Conservation (phyloP, 2,329 filamentous ascomycete species). For the Aspergillus texensis region DNA sequence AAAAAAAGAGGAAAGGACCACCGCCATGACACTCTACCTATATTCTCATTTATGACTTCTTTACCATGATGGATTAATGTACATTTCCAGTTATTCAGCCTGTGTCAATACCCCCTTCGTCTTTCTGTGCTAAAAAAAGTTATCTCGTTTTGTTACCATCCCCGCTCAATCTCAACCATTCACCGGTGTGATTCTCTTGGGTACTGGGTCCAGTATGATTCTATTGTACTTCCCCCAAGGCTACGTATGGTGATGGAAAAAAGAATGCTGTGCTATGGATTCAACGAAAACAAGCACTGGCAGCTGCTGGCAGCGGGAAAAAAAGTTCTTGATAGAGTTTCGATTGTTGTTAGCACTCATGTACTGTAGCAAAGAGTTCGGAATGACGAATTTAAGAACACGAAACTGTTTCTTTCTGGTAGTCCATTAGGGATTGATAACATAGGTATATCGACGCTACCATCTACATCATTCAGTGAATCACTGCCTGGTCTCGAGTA, state of each 20-base stretch:
- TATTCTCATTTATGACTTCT: conserved; percentile 1
- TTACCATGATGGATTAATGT: conserved; percentile 18
- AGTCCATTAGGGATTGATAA: too few species aligned
- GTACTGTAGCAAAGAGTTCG: neutral
- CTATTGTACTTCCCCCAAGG: too few species aligned
- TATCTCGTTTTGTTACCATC: neutral
- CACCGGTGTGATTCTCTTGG: neutral
- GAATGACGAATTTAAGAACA: neutral
- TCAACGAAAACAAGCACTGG: neutral
- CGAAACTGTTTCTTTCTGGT: too few species aligned
- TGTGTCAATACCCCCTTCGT: conserved; percentile 23
- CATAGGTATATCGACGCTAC: too few species aligned
- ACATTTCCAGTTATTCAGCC: conserved; percentile 16
- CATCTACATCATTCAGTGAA: too few species aligned
- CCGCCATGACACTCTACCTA: conserved; percentile 3
- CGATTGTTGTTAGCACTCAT: neutral
- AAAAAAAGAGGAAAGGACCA: neutral
- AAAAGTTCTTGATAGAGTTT: neutral
- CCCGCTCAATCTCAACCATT: neutral
- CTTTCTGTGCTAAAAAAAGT: conserved; percentile 20
- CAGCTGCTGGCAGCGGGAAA: neutral
- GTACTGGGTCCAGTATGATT: neutral
- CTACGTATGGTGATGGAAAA: neutral
- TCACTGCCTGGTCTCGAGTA: too few species aligned
- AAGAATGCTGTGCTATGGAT: neutral